phyloP scores from a whole-genome alignment of 2,329 filamentous ascomycete genomes.

The Cordyceps pruinosa region DNA sequence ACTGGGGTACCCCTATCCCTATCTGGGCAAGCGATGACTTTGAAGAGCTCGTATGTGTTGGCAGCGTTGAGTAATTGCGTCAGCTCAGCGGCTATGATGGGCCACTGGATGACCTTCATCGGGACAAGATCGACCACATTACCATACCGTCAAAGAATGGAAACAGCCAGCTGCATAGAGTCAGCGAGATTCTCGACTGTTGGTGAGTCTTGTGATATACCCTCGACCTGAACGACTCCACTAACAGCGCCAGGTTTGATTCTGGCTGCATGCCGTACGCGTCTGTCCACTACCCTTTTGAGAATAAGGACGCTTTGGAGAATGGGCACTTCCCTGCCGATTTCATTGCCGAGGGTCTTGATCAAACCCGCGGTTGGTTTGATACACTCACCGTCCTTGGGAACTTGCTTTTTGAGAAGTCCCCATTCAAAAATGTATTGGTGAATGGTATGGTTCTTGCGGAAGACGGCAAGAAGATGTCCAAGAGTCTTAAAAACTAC shows the following conservation, averaged over 20 bases:
- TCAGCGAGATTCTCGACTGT: conserved; percentile 89
- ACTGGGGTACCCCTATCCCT: conserved; percentile 91
- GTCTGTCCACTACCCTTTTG: conserved; percentile 21
- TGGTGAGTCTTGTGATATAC: conserved; percentile 43
- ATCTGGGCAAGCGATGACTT: conserved; percentile 87
- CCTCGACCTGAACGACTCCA: not conserved
- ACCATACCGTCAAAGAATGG: conserved; percentile 87
- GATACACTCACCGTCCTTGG: conserved; percentile 22
- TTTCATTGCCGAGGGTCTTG: conserved; percentile 23
- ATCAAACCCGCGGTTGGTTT: conserved; percentile 25
- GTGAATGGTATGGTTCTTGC: conserved; percentile 24
- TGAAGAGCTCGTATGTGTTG: conserved; percentile 79
- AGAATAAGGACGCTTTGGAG: conserved; percentile 19
- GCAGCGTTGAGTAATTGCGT: conserved; percentile 77
- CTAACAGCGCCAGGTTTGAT: conserved; percentile 50
- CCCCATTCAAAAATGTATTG: conserved; percentile 22
- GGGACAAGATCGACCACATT: conserved; percentile 88
- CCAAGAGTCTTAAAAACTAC: conserved; percentile 24
- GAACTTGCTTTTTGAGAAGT: conserved; percentile 20
- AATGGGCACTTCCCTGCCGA: conserved; percentile 20
- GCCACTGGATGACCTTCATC: conserved; percentile 77
- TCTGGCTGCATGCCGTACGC: conserved; percentile 66
- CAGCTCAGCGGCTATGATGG: conserved; percentile 77
- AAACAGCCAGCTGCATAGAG: conserved; percentile 71
- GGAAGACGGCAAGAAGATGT: conserved; percentile 25